These are phyloP conservation scores for Trematosphaeria pertusa DNA, from an alignment of 2,329 filamentous ascomycete genomes.

Conservation along the genomic window DNA sequence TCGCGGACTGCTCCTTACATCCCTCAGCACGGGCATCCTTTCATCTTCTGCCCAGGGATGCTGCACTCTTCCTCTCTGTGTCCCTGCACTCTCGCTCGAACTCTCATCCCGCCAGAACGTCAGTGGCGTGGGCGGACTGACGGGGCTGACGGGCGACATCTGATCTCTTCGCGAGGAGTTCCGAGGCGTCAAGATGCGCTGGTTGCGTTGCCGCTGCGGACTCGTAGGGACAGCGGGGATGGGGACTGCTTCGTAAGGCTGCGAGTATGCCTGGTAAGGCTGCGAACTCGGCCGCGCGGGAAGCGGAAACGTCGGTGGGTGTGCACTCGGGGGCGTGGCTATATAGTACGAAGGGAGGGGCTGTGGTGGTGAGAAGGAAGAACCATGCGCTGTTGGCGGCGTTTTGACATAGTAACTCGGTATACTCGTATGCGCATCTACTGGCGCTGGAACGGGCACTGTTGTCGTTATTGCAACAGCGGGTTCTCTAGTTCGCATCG, in stretches of 20 bases:
- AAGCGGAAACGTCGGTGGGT: conserved; percentile 2
- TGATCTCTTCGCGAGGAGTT: conserved; percentile 22
- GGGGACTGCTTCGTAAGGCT: conserved; percentile 2
- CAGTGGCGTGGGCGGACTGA: conserved; percentile 15
- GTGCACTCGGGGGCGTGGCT: neutral
- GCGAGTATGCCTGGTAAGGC: too few relatives aligned
- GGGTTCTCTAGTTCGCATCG: conserved; percentile 5
- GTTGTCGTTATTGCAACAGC: conserved; percentile 10
- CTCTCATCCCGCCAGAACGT: conserved; percentile 23
- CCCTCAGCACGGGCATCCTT: conserved; percentile 10
- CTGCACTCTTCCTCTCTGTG: neutral
- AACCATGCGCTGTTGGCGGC: conserved; percentile 7
- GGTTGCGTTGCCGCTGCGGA: conserved; percentile 21
- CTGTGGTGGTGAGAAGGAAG: conserved; percentile 11
- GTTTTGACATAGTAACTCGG: conserved; percentile 15
- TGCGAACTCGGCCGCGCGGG: neutral
- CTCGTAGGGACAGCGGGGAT: conserved; percentile 9
- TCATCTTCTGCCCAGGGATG: conserved; percentile 4
- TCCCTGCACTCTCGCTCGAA: conserved; percentile 6
- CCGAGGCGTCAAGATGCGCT: conserved; percentile 21
- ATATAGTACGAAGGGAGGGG: conserved; percentile 9
- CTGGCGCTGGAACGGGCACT: conserved; percentile 10
- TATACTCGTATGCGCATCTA: conserved; percentile 11
- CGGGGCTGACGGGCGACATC: conserved; percentile 19
- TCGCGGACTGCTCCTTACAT: conserved; percentile 17